A percentile compares a stretch with the other conserved stretches of the same genome.
Conservation (phyloP, 805 yeast genomes). For the Wickerhamomyces bisporus region DNA sequence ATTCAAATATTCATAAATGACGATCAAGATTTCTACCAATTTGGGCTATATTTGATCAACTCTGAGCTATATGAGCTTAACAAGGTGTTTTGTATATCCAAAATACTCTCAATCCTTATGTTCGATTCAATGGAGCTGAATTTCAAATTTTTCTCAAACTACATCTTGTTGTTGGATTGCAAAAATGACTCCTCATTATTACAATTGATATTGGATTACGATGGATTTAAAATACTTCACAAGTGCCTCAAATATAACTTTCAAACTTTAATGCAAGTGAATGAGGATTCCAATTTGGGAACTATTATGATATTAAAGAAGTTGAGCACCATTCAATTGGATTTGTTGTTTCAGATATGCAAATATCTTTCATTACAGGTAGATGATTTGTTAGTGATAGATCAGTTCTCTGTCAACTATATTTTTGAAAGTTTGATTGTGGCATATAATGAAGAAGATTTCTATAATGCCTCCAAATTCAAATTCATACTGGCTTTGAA, state of each 20-base stretch:
- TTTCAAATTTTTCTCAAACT: conserved; percentile 37
- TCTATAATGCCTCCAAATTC: conserved; percentile 62
- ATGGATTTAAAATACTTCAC: conserved; percentile 45
- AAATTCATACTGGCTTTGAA: conserved; percentile 69
- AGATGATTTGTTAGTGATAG: conserved; percentile 37
- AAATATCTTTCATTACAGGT: conserved; percentile 40
- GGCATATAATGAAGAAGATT: conserved; percentile 45
- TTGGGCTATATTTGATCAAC: conserved; percentile 29
- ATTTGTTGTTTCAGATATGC: conserved; percentile 51
- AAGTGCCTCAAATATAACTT: conserved; percentile 32
- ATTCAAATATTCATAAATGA: conserved; percentile 17
- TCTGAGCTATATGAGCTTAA: conserved; percentile 32
- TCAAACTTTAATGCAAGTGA: conserved; percentile 14
- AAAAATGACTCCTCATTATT: conserved; percentile 37
- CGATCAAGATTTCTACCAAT: conserved; percentile 30
- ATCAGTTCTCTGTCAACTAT: conserved; percentile 40
- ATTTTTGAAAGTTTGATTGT: conserved; percentile 42
- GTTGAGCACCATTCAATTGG: conserved; percentile 41
- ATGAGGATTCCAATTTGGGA: conserved; percentile 27
- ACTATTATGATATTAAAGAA: conserved; percentile 31
- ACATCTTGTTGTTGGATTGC: conserved; percentile 40
- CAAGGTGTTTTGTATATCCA: conserved; percentile 42
- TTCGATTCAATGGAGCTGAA: conserved; percentile 29
- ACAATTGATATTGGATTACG: conserved; percentile 43
- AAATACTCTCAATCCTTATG: conserved; percentile 41